These are phyloP conservation scores for Gracilariopsis chorda DNA, from an alignment of 23 red algal species.

Conservation along the genomic window DNA sequence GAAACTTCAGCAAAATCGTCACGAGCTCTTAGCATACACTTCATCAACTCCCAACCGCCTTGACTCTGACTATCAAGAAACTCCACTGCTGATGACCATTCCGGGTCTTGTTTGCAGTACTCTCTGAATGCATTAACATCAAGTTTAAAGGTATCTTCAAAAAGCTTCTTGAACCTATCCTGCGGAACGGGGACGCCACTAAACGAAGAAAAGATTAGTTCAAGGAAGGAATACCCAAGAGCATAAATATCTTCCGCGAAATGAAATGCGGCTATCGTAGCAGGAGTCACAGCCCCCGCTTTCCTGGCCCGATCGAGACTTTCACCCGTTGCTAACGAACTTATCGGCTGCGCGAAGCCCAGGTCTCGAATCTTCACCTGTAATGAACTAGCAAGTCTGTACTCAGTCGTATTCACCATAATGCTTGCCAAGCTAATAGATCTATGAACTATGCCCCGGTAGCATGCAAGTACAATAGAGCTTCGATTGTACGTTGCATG, in stretches of 20 bases:
- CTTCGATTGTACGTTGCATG: constrained; percentile 60
- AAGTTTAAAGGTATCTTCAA: constrained; percentile 71
- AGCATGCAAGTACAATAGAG: constrained; percentile 64
- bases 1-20: constrained; percentile 6
- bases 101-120: constrained; percentile 59
- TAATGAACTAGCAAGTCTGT: constrained; percentile 30
- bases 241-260: constrained; percentile 69
- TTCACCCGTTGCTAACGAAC: constrained; percentile 22
- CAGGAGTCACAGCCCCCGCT: constrained; percentile 44
- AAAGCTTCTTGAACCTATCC: constrained; percentile 50
- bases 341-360: constrained; percentile 69
- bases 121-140: constrained; percentile 47
- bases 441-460: constrained; percentile 74
- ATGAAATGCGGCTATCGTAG: constrained; percentile 28
- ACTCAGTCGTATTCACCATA: constrained; percentile 82
- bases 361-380: constrained; percentile 86
- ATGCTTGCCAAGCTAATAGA: constrained; percentile 75
- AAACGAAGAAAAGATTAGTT: constrained; percentile 68
- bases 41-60: constrained; percentile 63
- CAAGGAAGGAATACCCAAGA: constrained; percentile 66
- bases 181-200: constrained; percentile 40
- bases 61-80: constrained; percentile 55
- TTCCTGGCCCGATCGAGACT: constrained; percentile 42
- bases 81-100: constrained; percentile 37
- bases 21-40: constrained; percentile 33